Evolutionary conservation across 495 filamentous ascomycete genomes (phyloP), one percentile per base, ranked within the genome.

Genomic region (Xanthoparmelia taractica): DNA sequence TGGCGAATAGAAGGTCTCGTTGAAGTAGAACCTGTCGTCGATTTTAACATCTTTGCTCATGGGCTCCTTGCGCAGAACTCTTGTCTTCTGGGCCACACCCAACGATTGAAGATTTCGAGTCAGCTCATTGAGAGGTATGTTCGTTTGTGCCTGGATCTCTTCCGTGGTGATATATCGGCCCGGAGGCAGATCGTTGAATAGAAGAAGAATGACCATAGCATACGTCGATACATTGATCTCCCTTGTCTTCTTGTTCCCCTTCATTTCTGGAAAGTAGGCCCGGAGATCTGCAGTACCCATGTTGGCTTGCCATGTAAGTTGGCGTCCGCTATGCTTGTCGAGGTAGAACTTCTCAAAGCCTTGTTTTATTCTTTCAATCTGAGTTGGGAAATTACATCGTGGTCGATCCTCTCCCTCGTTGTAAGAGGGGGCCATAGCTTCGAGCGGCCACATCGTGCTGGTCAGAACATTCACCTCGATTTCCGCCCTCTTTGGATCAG

Each of bases 161-260:
- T 94, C 88, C 58, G 87, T 94, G 0, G 85, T 88, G 17, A 96
- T 72, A 38, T 77, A 84, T 64, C 86, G 80, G 45, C 80, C 85
- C 1, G 83, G 74, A 7, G 78, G 76, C 0, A 95, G 62, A 52
- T 92, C 84, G 68, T 97, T 97, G 80, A 97, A 99, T 0, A 96
- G 83, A 57, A 94, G 67, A 34, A 99, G 76, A 23, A 99, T 87
- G 38, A 97, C 71, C 89, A 97, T 94, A 61, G 85, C 90, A 69
- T 94, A 96, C 0, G 94, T 99, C 2, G 91, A 86, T 3, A 97
- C 91, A 62, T 91, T 96, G 45, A 99, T 75, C 64, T 99, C 94
- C 11, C 87, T 85, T 45, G 87, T 82, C 27, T 89, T 85, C 69
- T 86, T 90, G 20, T 84, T 82, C 17, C 81, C 84, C n/a, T 84